Evolutionary conservation across 495 filamentous ascomycete species (phyloP), one percentile per base, ranked within the genome.

Genomic region (Xylaria acuta): DNA sequence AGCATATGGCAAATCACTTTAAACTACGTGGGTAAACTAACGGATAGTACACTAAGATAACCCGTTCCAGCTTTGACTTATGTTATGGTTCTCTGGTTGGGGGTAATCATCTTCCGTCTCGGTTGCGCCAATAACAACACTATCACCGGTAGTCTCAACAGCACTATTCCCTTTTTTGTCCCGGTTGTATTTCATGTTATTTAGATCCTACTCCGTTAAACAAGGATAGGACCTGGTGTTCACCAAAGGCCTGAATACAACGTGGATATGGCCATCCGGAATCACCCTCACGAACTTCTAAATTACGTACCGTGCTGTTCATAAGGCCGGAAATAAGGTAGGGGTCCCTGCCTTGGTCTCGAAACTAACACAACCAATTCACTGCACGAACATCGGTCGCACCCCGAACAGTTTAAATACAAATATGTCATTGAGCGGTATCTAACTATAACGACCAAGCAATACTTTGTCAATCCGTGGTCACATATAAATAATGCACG

Each of bases 391-490:
- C 47, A 7, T 22, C 7, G 2, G 6, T 25, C 14, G 5, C 53
- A 18, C 14, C 3, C 12, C 14, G 14, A 56, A 56, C 25, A 14
- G 4, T 30, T 56, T 7, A 32, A 56, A 56, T 30, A 56, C 27
- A 12, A 18, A 32, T 56, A 32, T 32, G 32, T 56, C 53, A 56
- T 56, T 18, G 53, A 32, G 14, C 53, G 14, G 27, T 7, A 56
- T 56, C 53, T 56, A 30, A 56, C 53, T 56, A 56, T 56, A 56
- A 56, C 4, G 53, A 56, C 53, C 27, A 18, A 56, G 27, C 22
- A 60, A 60, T 34, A 11, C 32, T n/a, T 38, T 60, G 32, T n/a
- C 58, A 16, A 32, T 16, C 27, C 5, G 32, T 38, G 12, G 32
- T 11, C 58, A 56, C 58, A 60, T 20, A 30, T 38, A 56, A 36